phyloP scores from a whole-genome alignment of 768 basidiomycete species.

The Crepidotus variabilis region DNA sequence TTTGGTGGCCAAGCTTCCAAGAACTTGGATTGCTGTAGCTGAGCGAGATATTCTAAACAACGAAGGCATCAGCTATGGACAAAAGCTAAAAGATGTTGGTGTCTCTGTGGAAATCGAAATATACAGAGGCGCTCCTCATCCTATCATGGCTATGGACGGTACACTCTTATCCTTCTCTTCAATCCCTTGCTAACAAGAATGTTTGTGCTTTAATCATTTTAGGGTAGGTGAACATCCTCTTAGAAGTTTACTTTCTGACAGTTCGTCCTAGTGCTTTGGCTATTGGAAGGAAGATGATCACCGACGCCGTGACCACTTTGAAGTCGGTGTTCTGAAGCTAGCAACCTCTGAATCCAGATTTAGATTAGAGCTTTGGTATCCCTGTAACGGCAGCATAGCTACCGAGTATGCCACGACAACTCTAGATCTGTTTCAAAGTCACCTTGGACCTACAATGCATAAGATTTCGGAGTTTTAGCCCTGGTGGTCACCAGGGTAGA shows the following conservation, averaged over 20 bases:
- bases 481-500: neutral
- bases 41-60: slow-evolving; percentile 66
- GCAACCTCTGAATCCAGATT: too few relatives aligned
- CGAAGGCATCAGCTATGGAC: slow-evolving; percentile 62
- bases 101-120: slow-evolving; percentile 50
- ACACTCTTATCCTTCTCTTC: slow-evolving; percentile 15
- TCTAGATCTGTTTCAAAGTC: too few relatives aligned
- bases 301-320: slow-evolving; percentile 1
- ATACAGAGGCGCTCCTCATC: slow-evolving; percentile 68
- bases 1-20: slow-evolving; percentile 45
- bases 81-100: slow-evolving; percentile 50
- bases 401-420: neutral
- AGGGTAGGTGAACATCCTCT: neutral
- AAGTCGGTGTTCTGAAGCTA: neutral
- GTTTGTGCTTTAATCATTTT: neutral
- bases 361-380: neutral
- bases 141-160: slow-evolving; percentile 75
- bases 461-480: neutral
- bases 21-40: slow-evolving; percentile 58
- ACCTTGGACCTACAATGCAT: too few relatives aligned
- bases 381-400: neutral
- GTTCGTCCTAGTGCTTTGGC: neutral
- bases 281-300: neutral
- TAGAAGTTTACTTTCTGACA: neutral
- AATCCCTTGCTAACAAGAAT: neutral